Evolutionary conservation across 106 monocot species (phyloP).

Genomic region (Apostasia shenzhenica): DNA sequence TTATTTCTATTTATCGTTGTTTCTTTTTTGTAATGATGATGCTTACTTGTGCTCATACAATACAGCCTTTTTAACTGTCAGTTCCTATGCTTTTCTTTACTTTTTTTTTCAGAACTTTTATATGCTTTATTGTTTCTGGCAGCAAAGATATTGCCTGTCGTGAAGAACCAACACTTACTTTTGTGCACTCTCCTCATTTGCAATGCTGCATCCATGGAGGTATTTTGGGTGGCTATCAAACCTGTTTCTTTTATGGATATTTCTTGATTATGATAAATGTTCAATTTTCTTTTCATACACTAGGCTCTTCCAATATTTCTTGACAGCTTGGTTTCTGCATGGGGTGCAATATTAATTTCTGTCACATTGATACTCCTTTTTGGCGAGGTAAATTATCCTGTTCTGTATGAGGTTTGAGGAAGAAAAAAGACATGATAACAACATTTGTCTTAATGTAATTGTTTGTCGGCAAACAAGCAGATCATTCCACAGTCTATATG

Average conservation of each 20-base stretch:
- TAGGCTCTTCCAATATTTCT: conserved; percentile 96
- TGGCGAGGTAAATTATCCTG: conserved; percentile 68
- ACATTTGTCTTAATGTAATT: background rate
- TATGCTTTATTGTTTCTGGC: conserved; percentile 14
- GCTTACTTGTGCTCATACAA: too few relatives aligned
- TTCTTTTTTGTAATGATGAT: too few relatives aligned
- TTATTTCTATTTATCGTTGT: too few relatives aligned
- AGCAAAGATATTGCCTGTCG: conserved; percentile 90
- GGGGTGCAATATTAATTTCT: conserved; percentile 92
- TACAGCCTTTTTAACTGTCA: too few relatives aligned
- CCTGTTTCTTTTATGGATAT: background rate
- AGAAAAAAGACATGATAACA: background rate
- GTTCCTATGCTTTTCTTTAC: too few relatives aligned
- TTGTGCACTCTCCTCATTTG: conserved; percentile 92
- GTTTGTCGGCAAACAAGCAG: conserved; percentile 20
- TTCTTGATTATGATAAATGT: background rate
- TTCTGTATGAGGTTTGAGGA: background rate
- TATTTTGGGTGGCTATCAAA: conserved; percentile 1
- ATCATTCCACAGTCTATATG: conserved; percentile 93
- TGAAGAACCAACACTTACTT: conserved; percentile 74
- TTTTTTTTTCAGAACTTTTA: too few relatives aligned
- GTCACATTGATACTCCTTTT: conserved; percentile 92
- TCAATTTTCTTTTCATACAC: conserved; percentile 9
- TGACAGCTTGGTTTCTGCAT: conserved; percentile 75
- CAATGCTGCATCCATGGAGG: conserved; percentile 98